Base-by-base conservation (phyloP, 1,284 basidiomycete species). In the Ceratorhiza oryzae-sativae region DNA sequence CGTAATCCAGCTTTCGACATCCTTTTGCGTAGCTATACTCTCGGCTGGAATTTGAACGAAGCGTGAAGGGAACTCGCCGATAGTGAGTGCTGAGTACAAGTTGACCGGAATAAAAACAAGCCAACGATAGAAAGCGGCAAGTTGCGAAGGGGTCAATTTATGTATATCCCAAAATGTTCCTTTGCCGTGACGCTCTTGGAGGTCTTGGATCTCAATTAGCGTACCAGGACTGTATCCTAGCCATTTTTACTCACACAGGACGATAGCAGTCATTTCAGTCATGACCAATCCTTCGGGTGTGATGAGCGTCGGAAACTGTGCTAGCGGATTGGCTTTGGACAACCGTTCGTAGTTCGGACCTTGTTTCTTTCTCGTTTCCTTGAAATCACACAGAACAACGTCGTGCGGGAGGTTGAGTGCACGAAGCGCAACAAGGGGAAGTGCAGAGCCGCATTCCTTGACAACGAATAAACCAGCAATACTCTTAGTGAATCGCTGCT, bases 261-360 rank as follows among this genome's bases (percentile, higher is more conserved):
- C 45, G 23, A 75, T 75, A 20, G 72, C 74, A 4, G 59, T 46
- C 56, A 72, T 75, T 67, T 75, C 74, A 12, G 72, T 75, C 46
- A 75, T 49, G 27, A 72, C 68, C 3, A 25, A 61, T n/a, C 74
- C 74, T 30, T 71, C 71, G 10, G 74, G 74, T 20, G 74, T 75
- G 8, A 75, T 48, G 36, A 75, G 59, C 15, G 74, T 73, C 12
- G 74, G 74, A 41, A 75, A 75, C 58, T 75, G 74, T 15, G 63
- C 75, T 30, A 74, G 53, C 2, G 72, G 72, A 42, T 73, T 72
- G 4, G 56, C 73, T 36, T 68, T 58, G 25, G 73, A 41, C 2
- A 75, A 32, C 13, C 74, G 72, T 25, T 45, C 39, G 27, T 73
- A 61, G 23, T 72, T 60, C 20, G 61, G 72, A 15, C 68, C 63